Evolutionary conservation across 768 basidiomycete genomes (phyloP).

Genomic region (Pleurotus sapidus): DNA sequence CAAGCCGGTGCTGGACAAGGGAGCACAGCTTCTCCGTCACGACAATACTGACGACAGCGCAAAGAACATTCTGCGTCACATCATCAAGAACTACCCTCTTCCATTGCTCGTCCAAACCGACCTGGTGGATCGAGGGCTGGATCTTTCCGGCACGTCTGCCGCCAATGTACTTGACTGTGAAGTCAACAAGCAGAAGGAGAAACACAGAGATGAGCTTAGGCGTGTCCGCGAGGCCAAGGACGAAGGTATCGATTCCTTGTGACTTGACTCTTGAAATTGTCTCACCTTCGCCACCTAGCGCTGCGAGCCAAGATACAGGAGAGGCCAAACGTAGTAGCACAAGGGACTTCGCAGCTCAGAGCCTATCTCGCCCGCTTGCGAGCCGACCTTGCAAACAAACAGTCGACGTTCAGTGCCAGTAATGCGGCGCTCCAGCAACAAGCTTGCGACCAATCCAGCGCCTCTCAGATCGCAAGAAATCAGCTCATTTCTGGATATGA

Average conservation of each 20-base stretch:
- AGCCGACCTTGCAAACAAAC: too few species aligned
- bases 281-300: neutral
- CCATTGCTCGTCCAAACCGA: conserved; percentile 17
- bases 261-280: neutral
- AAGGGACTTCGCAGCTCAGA: too few species aligned
- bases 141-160: conserved; percentile 34
- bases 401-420: too few species aligned
- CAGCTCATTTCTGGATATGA: neutral
- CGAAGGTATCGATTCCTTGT: neutral
- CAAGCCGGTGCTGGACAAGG: conserved; percentile 48
- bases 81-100: conserved; percentile 17
- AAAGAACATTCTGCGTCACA: conserved; percentile 26
- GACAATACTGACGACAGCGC: conserved; percentile 30
- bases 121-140: conserved; percentile 16
- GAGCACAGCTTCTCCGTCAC: conserved; percentile 44
- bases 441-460: neutral
- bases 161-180: conserved; percentile 10
- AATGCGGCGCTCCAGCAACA: neutral
- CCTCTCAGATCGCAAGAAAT: neutral
- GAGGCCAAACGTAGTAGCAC: too few species aligned
- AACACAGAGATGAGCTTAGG: conserved; percentile 4
- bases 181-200: conserved; percentile 1
- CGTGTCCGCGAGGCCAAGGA: conserved; percentile 6
- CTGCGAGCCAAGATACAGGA: neutral
- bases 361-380: too few species aligned